Conservation (phyloP, 495 filamentous ascomycete species). For the Xylaria sp. region DNA sequence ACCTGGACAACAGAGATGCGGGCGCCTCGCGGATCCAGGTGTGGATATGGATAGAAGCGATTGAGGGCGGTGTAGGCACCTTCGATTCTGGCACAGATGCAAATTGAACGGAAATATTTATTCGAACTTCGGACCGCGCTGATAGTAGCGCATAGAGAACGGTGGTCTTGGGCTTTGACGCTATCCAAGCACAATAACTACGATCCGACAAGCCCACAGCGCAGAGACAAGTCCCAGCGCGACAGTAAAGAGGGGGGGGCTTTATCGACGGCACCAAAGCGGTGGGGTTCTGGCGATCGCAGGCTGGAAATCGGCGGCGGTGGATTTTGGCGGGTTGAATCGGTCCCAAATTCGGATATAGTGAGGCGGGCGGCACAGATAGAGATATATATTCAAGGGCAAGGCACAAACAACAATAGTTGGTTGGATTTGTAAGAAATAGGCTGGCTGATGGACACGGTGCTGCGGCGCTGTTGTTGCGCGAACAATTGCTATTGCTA, state of each 20-base stretch:
- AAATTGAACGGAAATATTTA: neutral
- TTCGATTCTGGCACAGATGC: neutral
- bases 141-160: neutral
- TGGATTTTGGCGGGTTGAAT: neutral
- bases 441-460: neutral
- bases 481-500: constrained; percentile 1
- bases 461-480: neutral
- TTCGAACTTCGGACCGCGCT: neutral
- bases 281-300: neutral
- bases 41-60: neutral
- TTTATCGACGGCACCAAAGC: constrained; percentile 1
- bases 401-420: neutral
- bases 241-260: neutral
- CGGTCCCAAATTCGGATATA: neutral
- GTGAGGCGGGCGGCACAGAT: neutral
- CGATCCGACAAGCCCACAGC: neutral
- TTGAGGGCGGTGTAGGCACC: constrained; percentile 13
- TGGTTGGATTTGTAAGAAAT: constrained; percentile 8
- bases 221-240: neutral
- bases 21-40: neutral
- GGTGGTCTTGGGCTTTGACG: neutral
- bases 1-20: neutral
- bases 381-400: neutral
- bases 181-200: neutral
- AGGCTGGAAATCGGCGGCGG: neutral